phyloP scores from a whole-genome alignment of 768 basidiomycete species.

The Pisolithus orientalis region DNA sequence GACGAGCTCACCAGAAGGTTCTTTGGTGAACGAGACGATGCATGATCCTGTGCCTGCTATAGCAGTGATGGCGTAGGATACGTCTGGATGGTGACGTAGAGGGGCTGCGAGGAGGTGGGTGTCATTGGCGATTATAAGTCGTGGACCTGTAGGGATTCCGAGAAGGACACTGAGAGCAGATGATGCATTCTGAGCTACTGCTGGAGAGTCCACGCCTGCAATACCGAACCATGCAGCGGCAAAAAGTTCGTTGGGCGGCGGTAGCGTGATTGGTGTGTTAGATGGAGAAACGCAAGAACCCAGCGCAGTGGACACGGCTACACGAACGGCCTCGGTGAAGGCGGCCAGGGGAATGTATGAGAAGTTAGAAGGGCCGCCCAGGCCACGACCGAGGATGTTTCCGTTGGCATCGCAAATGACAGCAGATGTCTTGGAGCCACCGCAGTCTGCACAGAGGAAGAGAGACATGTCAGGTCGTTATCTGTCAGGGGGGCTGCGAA shows the following conservation, averaged over 20 bases:
- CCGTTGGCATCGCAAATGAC: conserved; percentile 58
- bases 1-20: conserved; percentile 33
- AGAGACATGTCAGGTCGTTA: conserved; percentile 38
- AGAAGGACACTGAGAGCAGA: conserved; percentile 51
- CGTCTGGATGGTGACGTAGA: conserved; percentile 52
- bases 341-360: conserved; percentile 63
- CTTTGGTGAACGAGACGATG: conserved; percentile 56
- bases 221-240: conserved; percentile 78
- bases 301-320: conserved; percentile 52
- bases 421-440: conserved; percentile 82
- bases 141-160: conserved; percentile 46
- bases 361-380: conserved; percentile 80
- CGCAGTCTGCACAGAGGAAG: conserved; percentile 82
- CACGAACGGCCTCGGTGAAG: conserved; percentile 49
- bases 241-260: conserved; percentile 39
- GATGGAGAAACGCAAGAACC: conserved; percentile 35
- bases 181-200: conserved; percentile 52
- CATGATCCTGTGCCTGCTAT: conserved; percentile 83
- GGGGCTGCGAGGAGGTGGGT: conserved; percentile 82
- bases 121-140: conserved; percentile 70
- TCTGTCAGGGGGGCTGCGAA: too few relatives aligned
- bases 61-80: conserved; percentile 59
- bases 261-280: conserved; percentile 31
- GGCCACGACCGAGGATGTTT: conserved; percentile 57
- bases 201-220: conserved; percentile 73